phyloP scores from a whole-genome alignment of 139 green algal genomes.

The Volvox africanus region DNA sequence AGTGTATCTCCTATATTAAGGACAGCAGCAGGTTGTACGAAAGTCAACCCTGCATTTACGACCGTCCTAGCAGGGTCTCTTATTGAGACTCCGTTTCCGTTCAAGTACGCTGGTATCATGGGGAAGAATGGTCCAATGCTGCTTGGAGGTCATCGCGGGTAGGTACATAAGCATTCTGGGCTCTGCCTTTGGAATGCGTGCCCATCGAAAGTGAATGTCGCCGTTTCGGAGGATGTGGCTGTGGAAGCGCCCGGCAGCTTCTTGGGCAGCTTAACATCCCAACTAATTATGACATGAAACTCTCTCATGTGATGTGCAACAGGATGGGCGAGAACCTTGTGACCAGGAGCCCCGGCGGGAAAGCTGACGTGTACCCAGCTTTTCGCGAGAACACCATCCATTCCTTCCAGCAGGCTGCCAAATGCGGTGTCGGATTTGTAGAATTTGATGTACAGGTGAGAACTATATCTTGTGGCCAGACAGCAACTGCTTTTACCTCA shows the following conservation, averaged over 20 bases:
- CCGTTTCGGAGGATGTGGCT: not conserved
- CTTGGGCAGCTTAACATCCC: not conserved
- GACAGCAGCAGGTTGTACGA: not conserved
- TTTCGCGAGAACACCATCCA: conserved; percentile 88
- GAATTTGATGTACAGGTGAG: conserved; percentile 90
- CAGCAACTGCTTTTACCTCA: too few species aligned
- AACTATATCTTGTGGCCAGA: too few species aligned
- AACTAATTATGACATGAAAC: not conserved
- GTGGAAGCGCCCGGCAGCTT: not conserved
- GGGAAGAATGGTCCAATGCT: not conserved
- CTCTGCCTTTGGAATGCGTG: too few species aligned
- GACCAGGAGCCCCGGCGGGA: conserved; percentile 2
- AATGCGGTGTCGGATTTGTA: conserved; percentile 80
- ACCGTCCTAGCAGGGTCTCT: not conserved
- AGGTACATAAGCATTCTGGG: not conserved
- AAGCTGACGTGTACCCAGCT: conserved; percentile 12
- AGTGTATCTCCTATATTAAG: not conserved
- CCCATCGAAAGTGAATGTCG: not conserved
- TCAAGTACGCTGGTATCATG: not conserved
- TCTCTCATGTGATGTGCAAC: not conserved
- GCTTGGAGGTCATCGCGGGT: conserved; percentile 30
- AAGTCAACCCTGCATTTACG: not conserved
- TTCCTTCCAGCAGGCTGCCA: conserved; percentile 76
- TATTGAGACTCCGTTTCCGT: not conserved
- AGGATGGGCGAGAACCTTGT: conserved; percentile 78